Evolutionary conservation across 2,329 filamentous ascomycete genomes (phyloP), one percentile per base, ranked within the genome.

Genomic region (Byssothecium circinans): DNA sequence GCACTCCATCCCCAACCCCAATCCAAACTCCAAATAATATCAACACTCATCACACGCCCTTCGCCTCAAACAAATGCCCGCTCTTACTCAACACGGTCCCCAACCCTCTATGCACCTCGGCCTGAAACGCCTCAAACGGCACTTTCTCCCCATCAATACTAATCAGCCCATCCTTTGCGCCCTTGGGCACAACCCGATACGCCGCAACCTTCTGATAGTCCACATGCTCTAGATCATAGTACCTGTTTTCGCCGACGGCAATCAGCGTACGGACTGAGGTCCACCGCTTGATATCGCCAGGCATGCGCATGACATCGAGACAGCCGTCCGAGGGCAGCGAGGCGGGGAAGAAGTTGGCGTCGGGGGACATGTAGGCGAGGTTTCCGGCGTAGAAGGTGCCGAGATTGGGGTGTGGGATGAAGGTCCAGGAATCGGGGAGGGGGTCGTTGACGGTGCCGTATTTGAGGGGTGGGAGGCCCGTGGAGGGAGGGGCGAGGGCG

Each of bases 301-400:
- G 81, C 52, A 95, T 85, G 41, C 82, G 88, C 48, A 96, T 79
- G 10, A 97, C 77, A 68, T 99, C 94, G 74, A 96, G 83, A 53
- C 86, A 80, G 10, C 92, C 94, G 64, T 99, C 94, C 36, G 84
- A 84, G 12, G 91, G 87, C 8, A 92, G 79, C 0, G 92, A 82
- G 1, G 89, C 86, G 20, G 89, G 79, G 78, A 95, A 99, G 75
- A 97, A 95, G 63, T 91, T 90, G 49, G 86, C 81, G 55, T 92
- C 86, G 11, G 89, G 81, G 0, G 91, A 86, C 89, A 99, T 92
- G 71, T 87, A 95, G 19, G 88, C 84, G 86, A 97, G 95, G 68
- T 96, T 99, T 52, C 94, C 94, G 25, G 86, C 88, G 72, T 95
- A 97, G 69, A 99, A 95, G 63, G 89, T 96, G 38, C 91, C 91